These are phyloP conservation scores for Coccomyxa subellipsoidea DNA, from an alignment of 163 green algal species.

Conservation along the genomic window DNA sequence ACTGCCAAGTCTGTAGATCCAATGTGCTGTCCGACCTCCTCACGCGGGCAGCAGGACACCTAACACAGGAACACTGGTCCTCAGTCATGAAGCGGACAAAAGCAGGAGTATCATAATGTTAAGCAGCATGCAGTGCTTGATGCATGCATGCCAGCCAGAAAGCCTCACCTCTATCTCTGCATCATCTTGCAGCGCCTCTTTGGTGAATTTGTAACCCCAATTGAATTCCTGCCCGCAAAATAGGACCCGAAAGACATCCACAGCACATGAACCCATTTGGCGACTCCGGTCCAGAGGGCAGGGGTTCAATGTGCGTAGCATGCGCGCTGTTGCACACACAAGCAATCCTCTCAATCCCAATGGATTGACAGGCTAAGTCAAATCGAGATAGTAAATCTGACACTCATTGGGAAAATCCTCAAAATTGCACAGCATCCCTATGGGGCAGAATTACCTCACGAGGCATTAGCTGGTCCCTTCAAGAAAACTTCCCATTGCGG, in stretches of 20 bases:
- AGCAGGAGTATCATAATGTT: too few species aligned
- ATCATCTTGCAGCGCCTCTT: constrained; percentile 26
- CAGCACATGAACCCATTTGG: neutral
- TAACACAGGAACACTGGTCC: neutral
- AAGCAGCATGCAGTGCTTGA: too few species aligned
- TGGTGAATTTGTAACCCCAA: constrained; percentile 39
- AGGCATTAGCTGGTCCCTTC: neutral
- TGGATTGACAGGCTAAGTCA: too few species aligned
- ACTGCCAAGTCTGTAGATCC: constrained; percentile 40
- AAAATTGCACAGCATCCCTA: too few species aligned
- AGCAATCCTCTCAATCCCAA: neutral
- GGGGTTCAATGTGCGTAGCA: neutral
- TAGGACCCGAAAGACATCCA: constrained; percentile 30
- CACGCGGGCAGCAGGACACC: constrained; percentile 31
- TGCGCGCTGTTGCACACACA: neutral
- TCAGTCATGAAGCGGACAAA: neutral
- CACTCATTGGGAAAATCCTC: too few species aligned
- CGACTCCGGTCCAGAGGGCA: neutral
- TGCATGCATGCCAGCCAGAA: too few species aligned
- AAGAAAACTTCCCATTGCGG: neutral
- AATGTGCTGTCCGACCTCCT: constrained; percentile 25
- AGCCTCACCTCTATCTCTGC: constrained; percentile 32
- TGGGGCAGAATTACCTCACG: neutral
- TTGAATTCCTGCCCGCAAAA: constrained; percentile 53
- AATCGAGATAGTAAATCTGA: too few species aligned